These are phyloP conservation scores for Plasmodium gonderi DNA, from an alignment of 169 alveolate genomes.

Conservation along the genomic window DNA sequence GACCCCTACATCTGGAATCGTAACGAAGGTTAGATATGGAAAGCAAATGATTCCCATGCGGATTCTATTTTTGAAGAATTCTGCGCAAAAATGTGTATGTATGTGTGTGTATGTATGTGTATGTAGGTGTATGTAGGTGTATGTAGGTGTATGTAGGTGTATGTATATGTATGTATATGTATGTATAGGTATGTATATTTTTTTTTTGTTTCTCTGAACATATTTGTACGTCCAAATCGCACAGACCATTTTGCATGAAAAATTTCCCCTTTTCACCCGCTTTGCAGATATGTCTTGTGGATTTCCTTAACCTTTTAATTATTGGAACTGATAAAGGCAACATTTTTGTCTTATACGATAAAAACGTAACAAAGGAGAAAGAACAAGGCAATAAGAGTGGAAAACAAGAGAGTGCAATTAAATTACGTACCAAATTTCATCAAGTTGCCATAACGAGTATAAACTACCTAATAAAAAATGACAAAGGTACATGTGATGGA, in stretches of 20 bases:
- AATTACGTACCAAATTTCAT: conserved; percentile 1
- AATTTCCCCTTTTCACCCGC: background rate
- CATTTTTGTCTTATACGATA: background rate
- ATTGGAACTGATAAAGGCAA: conserved; percentile 56
- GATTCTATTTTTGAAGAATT: too few relatives aligned
- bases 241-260: background rate
- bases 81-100: background rate
- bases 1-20: background rate
- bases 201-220: too few relatives aligned
- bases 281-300: conserved; percentile 27
- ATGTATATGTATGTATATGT: too few relatives aligned
- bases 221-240: too few relatives aligned
- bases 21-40: conserved; percentile 40
- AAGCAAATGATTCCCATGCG: background rate
- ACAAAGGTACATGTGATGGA: background rate
- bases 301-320: background rate
- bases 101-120: background rate
- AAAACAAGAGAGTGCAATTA: background rate
- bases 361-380: conserved; percentile 4
- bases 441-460: conserved; percentile 43
- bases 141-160: too few relatives aligned
- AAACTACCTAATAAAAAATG: conserved; percentile 9
- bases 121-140: too few relatives aligned
- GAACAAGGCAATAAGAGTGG: background rate
- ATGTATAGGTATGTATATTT: too few relatives aligned